These are phyloP conservation scores for Tilletia walkeri DNA, from an alignment of 1,284 basidiomycete species.

Conservation along the genomic window DNA sequence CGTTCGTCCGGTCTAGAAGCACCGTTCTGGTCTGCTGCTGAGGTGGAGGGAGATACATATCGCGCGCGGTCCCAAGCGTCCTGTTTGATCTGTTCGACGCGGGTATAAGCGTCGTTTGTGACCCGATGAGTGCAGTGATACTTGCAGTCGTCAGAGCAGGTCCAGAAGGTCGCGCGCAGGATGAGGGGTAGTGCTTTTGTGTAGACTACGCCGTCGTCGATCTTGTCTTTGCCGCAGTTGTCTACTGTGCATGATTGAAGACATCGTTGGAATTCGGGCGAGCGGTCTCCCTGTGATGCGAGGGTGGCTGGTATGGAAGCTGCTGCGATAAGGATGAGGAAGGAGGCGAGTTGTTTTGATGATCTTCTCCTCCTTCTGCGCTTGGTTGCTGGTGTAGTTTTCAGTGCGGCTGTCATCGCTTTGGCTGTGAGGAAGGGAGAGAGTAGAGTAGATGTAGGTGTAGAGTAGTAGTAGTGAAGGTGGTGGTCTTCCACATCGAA, in stretches of 20 bases:
- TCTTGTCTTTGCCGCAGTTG: constrained; percentile 34
- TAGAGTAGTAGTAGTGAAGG: no score
- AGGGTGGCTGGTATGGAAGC: constrained; percentile 12
- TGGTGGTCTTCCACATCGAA: no score
- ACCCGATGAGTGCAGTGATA: constrained; percentile 84
- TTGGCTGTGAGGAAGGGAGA: no score
- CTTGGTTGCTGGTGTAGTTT: not conserved
- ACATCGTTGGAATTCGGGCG: constrained; percentile 44
- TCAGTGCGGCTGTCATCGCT: not conserved
- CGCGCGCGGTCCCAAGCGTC: constrained; percentile 28
- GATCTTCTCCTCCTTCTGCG: not conserved
- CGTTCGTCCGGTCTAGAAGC: not conserved
- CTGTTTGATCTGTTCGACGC: constrained; percentile 51
- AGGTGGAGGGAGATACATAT: constrained; percentile 9
- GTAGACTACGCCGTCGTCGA: constrained; percentile 45
- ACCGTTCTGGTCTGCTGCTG: constrained; percentile 15
- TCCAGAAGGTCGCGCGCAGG: constrained; percentile 63
- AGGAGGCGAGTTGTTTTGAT: not conserved
- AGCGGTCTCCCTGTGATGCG: constrained; percentile 51
- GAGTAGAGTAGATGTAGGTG: no score
- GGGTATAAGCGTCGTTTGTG: constrained; percentile 65
- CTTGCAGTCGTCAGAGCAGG: constrained; percentile 81
- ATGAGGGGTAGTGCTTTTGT: constrained; percentile 60
- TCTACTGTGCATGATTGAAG: constrained; percentile 45
- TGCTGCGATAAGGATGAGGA: not conserved